phyloP scores from a whole-genome alignment of 2,329 filamentous ascomycete species.

The Chrysosporium queenslandicum region DNA sequence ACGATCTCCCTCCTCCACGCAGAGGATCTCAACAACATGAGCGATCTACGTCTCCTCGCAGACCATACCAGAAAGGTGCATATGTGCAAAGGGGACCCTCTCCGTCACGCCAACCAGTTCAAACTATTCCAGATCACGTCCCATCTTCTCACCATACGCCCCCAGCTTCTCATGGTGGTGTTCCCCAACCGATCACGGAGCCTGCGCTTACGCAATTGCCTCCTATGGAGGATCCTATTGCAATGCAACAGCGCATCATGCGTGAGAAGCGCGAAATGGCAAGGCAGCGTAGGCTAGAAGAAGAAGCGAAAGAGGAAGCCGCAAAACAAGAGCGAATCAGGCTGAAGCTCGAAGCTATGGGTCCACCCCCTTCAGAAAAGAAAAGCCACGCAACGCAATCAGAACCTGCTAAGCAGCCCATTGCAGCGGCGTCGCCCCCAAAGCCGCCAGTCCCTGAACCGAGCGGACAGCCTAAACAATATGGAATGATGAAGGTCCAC shows the following conservation, averaged over 20 bases:
- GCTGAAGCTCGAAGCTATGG: conserved; percentile 47
- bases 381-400: conserved; percentile 14
- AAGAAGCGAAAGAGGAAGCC: conserved; percentile 48
- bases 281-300: conserved; percentile 44
- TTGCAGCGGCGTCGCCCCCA: conserved; percentile 43
- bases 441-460: conserved; percentile 50
- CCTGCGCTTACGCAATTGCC: conserved; percentile 15
- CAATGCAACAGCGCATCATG: conserved; percentile 51
- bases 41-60: conserved; percentile 23
- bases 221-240: conserved; percentile 36
- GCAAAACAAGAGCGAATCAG: conserved; percentile 49
- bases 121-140: conserved; percentile 11
- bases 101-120: conserved; percentile 24
- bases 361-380: conserved; percentile 34
- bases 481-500: conserved; percentile 54
- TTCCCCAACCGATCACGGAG: conserved; percentile 15
- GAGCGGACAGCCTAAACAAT: conserved; percentile 49
- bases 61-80: conserved; percentile 19
- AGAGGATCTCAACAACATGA: conserved; percentile 32
- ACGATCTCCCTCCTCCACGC: conserved; percentile 28
- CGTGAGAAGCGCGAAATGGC: conserved; percentile 49
- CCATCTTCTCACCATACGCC: conserved; percentile 22
- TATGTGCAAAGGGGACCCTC: conserved; percentile 20
- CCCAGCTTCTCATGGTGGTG: conserved; percentile 18
- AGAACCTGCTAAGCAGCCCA: conserved; percentile 17